Percentiles rank a stretch among this genome's conserved stretches.
These are phyloP conservation scores for Stemphylium beticola DNA, from an alignment of 2,329 filamentous ascomycete genomes.

Conservation along the genomic window DNA sequence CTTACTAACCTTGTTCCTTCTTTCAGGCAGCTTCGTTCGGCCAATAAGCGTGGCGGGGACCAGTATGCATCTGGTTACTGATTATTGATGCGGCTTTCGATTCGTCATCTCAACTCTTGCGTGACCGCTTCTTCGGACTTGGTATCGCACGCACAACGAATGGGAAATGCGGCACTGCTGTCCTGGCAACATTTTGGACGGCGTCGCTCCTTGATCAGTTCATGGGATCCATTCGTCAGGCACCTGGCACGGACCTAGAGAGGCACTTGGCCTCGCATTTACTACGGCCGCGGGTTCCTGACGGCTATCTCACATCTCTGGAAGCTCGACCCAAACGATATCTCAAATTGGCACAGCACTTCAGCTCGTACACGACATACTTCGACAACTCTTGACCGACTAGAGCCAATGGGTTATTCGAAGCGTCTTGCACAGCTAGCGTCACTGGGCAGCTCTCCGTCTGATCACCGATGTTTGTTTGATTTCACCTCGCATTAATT, in stretches of 20 bases:
- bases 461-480: constrained; percentile 41
- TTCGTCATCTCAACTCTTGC: constrained; percentile 51
- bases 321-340: constrained; percentile 38
- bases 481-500: constrained; percentile 42
- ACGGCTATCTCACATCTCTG: constrained; percentile 36
- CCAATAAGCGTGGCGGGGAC: constrained; percentile 58
- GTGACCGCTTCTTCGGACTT: constrained; percentile 37
- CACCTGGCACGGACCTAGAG: constrained; percentile 42
- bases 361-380: constrained; percentile 28
- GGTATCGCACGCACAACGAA: constrained; percentile 45
- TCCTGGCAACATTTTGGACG: constrained; percentile 48
- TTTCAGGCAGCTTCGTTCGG: constrained; percentile 59
- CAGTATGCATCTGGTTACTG: constrained; percentile 58
- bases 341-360: constrained; percentile 33
- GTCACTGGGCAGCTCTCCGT: constrained; percentile 33
- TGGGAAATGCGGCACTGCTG: constrained; percentile 55
- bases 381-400: constrained; percentile 24
- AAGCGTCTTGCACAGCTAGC: constrained; percentile 32
- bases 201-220: constrained; percentile 47
- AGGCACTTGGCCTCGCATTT: constrained; percentile 34
- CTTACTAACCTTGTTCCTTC: constrained; percentile 53
- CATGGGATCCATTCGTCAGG: constrained; percentile 46
- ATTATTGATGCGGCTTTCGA: constrained; percentile 51
- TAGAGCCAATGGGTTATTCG: constrained; percentile 24
- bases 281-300: constrained; percentile 35